Evolutionary conservation across 1,139 yeast genomes (phyloP).

Genomic region (Yamadazyma spencermartinsiae): DNA sequence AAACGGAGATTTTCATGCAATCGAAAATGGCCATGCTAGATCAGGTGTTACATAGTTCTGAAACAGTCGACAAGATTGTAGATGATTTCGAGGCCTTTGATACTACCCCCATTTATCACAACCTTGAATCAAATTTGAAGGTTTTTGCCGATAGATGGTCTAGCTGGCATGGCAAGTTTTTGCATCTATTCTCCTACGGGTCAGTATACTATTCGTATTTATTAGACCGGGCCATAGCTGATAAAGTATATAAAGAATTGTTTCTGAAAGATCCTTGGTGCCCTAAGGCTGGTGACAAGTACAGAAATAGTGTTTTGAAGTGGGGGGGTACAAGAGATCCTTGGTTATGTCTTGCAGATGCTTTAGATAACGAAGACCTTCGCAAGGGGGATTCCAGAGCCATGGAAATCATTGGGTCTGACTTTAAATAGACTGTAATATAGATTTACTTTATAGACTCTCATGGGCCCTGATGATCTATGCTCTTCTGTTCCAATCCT

Average conservation of each 20-base stretch:
- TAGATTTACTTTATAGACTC: neutral
- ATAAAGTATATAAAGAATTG: constrained; percentile 75
- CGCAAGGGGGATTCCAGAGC: constrained; percentile 70
- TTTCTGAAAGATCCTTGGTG: constrained; percentile 72
- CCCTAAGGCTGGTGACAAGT: constrained; percentile 70
- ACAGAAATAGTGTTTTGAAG: constrained; percentile 66
- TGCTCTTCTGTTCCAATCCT: too few species aligned
- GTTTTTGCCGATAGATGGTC: constrained; percentile 66
- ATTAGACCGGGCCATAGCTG: constrained; percentile 90
- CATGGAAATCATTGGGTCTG: constrained; percentile 46
- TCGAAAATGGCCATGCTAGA: constrained; percentile 88
- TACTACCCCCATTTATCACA: constrained; percentile 63
- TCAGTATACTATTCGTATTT: constrained; percentile 91
- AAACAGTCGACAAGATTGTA: constrained; percentile 31
- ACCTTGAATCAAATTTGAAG: constrained; percentile 54
- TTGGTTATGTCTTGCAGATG: constrained; percentile 83
- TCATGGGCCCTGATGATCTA: too few species aligned
- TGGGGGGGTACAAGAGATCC: constrained; percentile 97
- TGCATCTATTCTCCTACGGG: constrained; percentile 92
- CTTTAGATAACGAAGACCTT: constrained; percentile 61
- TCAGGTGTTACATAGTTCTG: constrained; percentile 63
- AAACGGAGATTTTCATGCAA: constrained; percentile 83
- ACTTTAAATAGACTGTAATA: constrained; percentile 7
- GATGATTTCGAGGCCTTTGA: constrained; percentile 33
- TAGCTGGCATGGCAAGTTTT: constrained; percentile 93